Percentiles rank a stretch among this genome's conserved stretches.
These are phyloP conservation scores for Monosporascus sp. DNA, from an alignment of 2,329 filamentous ascomycete species.

Conservation along the genomic window DNA sequence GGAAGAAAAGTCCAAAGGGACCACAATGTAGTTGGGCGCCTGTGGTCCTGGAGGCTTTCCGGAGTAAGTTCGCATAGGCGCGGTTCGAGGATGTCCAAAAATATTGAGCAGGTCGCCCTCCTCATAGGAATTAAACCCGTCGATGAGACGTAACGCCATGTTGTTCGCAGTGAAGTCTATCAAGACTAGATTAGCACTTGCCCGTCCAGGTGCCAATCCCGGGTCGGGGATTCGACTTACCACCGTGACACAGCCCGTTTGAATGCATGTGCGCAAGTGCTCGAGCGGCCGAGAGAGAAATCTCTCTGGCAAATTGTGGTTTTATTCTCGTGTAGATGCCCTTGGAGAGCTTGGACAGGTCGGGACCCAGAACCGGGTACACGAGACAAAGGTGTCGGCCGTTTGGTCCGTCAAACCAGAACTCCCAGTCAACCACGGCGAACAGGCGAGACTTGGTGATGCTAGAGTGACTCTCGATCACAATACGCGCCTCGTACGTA, in stretches of 20 bases:
- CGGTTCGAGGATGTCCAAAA: slow-evolving; percentile 10
- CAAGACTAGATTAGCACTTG: slow-evolving; percentile 14
- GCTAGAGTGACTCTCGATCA: not conserved
- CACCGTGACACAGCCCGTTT: slow-evolving; percentile 19
- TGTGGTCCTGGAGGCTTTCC: slow-evolving; percentile 10
- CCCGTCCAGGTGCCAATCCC: slow-evolving; percentile 5
- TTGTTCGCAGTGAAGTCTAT: slow-evolving; percentile 4
- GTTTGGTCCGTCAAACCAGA: slow-evolving; percentile 18
- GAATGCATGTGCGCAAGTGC: slow-evolving; percentile 15
- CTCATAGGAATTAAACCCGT: no score
- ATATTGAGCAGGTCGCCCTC: no score
- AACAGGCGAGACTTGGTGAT: not conserved
- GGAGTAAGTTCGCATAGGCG: slow-evolving; percentile 8
- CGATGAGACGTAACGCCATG: slow-evolving; percentile 2
- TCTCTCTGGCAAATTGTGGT: slow-evolving; percentile 7
- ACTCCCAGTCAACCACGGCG: slow-evolving; percentile 5
- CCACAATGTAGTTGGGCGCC: slow-evolving; percentile 18
- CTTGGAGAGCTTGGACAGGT: slow-evolving; percentile 7
- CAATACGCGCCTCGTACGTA: not conserved
- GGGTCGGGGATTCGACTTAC: slow-evolving; percentile 7
- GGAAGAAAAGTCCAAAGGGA: slow-evolving; percentile 13
- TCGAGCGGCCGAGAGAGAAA: slow-evolving; percentile 8
- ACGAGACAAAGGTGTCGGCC: slow-evolving; percentile 21
- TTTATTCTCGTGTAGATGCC: slow-evolving; percentile 8
- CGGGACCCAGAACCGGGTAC: slow-evolving; percentile 17